Evolutionary conservation across 345 rosid species (phyloP).

Genomic region (Citrus sp.): DNA sequence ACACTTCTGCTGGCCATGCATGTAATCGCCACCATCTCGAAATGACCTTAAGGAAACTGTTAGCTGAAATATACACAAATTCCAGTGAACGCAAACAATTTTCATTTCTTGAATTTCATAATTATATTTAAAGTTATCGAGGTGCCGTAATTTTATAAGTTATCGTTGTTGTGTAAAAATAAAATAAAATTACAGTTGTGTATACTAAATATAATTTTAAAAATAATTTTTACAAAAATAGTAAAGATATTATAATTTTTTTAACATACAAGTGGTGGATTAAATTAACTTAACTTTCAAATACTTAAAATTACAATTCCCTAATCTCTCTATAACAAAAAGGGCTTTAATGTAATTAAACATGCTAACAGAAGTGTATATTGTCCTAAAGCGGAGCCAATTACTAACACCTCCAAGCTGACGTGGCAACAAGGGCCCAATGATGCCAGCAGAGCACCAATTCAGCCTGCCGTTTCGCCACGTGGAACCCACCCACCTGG

Average conservation of each 20-base stretch:
- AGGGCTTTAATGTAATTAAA: background rate
- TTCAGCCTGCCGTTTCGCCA: conserved; percentile 80
- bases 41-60: background rate
- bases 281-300: background rate
- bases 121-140: background rate
- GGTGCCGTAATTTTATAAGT: background rate
- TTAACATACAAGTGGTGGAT: fast-evolving
- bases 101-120: background rate
- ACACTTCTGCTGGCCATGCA: no score
- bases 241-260: no score
- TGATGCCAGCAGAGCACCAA: conserved; percentile 94
- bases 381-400: background rate
- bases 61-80: background rate
- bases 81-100: background rate
- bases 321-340: no score
- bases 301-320: background rate
- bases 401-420: conserved; percentile 72
- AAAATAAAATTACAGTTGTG: no score
- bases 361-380: background rate
- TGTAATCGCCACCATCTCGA: no score
- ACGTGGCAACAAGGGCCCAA: conserved; percentile 74
- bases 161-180: no score
- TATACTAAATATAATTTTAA: no score
- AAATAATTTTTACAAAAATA: no score
- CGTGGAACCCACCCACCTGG: conserved; percentile 83